A percentile compares a stretch with the other conserved stretches of the same genome.
Conservation (phyloP, 208 protist species). For the Acanthamoeba divionensis region DNA sequence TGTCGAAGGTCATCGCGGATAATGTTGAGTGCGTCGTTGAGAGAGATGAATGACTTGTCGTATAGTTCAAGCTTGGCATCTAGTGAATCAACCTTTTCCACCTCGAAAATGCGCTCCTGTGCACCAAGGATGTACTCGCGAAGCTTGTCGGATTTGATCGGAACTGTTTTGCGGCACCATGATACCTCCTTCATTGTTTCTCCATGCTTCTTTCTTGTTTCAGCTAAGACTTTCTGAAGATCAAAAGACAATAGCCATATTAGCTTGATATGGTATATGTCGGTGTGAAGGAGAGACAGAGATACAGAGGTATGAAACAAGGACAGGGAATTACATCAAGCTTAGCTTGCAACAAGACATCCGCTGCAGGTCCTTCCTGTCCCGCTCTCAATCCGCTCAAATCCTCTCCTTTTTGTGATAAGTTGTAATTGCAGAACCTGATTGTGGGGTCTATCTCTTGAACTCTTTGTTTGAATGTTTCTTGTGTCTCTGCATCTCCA, state of each 20-base stretch:
- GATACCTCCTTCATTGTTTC: constrained; percentile 16
- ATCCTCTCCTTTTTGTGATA: neutral
- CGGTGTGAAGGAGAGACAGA: neutral
- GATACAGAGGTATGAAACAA: neutral
- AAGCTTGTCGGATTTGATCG: constrained; percentile 38
- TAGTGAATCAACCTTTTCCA: neutral
- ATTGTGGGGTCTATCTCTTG: constrained; percentile 58
- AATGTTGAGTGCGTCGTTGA: constrained; percentile 53
- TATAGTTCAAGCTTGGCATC: constrained; percentile 20
- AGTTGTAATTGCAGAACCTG: constrained; percentile 61
- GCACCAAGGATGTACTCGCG: neutral
- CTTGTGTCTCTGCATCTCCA: constrained; percentile 1
- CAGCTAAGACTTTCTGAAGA: constrained; percentile 9
- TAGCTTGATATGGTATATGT: too few relatives aligned
- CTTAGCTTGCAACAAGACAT: constrained; percentile 6
- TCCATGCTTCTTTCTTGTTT: constrained; percentile 18
- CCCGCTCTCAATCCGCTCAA: neutral
- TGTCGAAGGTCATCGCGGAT: constrained; percentile 16
- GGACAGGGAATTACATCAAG: neutral
- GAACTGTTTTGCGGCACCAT: neutral
- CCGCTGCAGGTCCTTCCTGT: neutral
- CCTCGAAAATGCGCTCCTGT: constrained; percentile 4
- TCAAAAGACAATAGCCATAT: too few relatives aligned
- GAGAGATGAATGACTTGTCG: constrained; percentile 29
- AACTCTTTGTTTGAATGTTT: constrained; percentile 35